phyloP scores from a whole-genome alignment of 495 filamentous ascomycete species.

The Aspergillus sclerotioniger region DNA sequence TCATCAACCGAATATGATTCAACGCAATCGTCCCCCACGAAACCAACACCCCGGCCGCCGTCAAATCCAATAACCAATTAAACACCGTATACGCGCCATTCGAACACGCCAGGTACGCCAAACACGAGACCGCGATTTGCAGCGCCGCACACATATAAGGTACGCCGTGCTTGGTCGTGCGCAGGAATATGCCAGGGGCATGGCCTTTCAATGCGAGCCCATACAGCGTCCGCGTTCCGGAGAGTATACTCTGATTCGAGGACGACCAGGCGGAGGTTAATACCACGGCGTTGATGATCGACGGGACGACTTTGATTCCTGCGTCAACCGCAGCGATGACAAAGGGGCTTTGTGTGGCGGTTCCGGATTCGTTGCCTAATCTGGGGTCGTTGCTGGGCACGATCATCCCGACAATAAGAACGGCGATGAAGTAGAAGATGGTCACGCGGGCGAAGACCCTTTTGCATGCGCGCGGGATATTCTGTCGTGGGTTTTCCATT shows the following conservation, averaged over 20 bases:
- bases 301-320: constrained; percentile 45
- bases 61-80: constrained; percentile 58
- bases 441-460: constrained; percentile 43
- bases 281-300: constrained; percentile 51
- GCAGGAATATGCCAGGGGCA: constrained; percentile 48
- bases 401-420: constrained; percentile 47
- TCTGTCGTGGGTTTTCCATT: constrained; percentile 41
- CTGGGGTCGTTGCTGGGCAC: constrained; percentile 46
- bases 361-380: constrained; percentile 42
- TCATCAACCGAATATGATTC: constrained; percentile 56
- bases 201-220: constrained; percentile 44
- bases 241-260: constrained; percentile 50
- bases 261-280: constrained; percentile 47
- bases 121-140: constrained; percentile 50
- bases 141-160: constrained; percentile 57
- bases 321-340: constrained; percentile 50
- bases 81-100: constrained; percentile 58
- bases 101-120: constrained; percentile 60
- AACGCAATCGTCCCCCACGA: constrained; percentile 55
- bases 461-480: constrained; percentile 46
- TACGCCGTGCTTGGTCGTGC: constrained; percentile 59
- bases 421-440: constrained; percentile 44
- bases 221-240: constrained; percentile 48
- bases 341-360: constrained; percentile 48
- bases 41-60: constrained; percentile 52